Evolutionary conservation across 208 protist species (phyloP), one percentile per base, ranked within the genome.

Genomic region (Crithidia acanthocephali): DNA sequence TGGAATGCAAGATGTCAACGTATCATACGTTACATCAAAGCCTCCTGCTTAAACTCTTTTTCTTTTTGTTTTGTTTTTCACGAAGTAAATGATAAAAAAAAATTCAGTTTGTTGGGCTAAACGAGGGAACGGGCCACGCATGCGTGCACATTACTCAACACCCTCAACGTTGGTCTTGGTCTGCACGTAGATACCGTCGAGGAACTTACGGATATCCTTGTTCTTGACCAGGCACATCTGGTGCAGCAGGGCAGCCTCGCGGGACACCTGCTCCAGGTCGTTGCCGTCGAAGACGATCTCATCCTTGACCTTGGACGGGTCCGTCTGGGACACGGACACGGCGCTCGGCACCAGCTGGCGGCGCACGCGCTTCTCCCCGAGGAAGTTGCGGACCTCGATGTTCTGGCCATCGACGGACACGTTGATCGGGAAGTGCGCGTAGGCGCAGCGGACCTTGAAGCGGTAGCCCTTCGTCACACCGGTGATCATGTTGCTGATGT

Each of bases 151-250:
- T 33, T 85, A 88, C 59, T 93, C 86, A 2, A 84, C 83, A 25
- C 68, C 86, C 56, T 90, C 79, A 53, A 98, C 80, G 85, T 91
- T 89, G 59, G 92, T 93, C 87, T 98, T 99, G 57, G 98, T 96
- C 81, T 92, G 94, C 32, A 99, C 98, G 84, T 99, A 99, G 83
- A 99, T 97, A 95, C 99, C 99, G 88, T 99, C 99, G 15, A 99
- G 85, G 98, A 99, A 99, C 97, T 99, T 99, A 91, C 99, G 97
- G 88, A 99, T 99, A 99, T 99, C 99, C 93, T 99, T 99, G 68
- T 98, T 95, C 85, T 95, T 98, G 57, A 99, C 97, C 56, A 98
- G 70, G 78, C 87, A 95, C 58, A 95, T 86, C 85, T 99, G 85
- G 70, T 99, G 96, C 86, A 99, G 98, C 48, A 94, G 68, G 62